Evolutionary conservation across 257 asterid genomes (phyloP), one percentile per base, ranked within the genome.

Genomic region (Haberlea rhodopensis): DNA sequence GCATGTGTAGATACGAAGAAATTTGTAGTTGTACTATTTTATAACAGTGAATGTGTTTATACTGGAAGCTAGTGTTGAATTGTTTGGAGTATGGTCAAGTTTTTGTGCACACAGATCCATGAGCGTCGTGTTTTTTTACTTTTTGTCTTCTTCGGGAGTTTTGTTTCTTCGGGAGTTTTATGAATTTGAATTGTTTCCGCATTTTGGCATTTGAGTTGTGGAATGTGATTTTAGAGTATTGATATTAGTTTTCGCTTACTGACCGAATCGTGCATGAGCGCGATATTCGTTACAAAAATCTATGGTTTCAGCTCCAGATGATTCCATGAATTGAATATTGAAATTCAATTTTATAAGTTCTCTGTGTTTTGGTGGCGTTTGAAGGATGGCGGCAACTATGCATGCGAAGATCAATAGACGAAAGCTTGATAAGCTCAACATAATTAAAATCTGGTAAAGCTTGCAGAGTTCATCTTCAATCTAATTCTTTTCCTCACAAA

Each of bases 341-440:
- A 11, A 37, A 37, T 37, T 37, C 46, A n/a, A 37, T 53, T 7
- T 45, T 49, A 19, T 66, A 22, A 31, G 29, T 34, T 51, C 6
- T 53, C 18, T 70, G n/a, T 63, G 20, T 73, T 53, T 59, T 56
- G 54, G 43, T 31, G 40, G 66, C n/a, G 21, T 55, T 25, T 78
- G 73, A 81, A 91, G 98, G 98, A 86, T 85, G 98, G 98, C 98
- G 19, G 98, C 98, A 31, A 91, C 96, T 49, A 72, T 82, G 89
- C 91, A 91, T 69, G 84, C 87, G 31, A 91, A 85, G 76, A 75
- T 91, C 34, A 84, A 85, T 55, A 73, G 98, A 57, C 83, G 71
- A 56, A 87, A 84, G 73, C 82, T 91, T 0, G 73, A 77, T 77
- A 82, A 91, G 80, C 90, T 91, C 60, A 87, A 91, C 75, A 85